A percentile compares a stretch with the other conserved stretches of the same genome.
phyloP scores from a whole-genome alignment of 2,329 filamentous ascomycete genomes.

The Escovopsis sp. region DNA sequence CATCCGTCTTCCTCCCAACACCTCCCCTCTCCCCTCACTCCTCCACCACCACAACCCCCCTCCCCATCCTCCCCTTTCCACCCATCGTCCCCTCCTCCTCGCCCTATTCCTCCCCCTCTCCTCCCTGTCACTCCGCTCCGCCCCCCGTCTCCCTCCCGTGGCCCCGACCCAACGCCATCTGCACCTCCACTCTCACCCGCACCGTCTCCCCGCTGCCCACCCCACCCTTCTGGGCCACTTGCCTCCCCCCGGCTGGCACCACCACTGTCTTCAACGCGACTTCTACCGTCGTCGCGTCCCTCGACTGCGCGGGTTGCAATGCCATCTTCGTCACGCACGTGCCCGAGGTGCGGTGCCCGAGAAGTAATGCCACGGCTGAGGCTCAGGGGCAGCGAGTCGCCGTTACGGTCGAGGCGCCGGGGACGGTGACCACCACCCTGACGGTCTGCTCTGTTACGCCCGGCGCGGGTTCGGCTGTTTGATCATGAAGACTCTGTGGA shows the following conservation, averaged over 20 bases:
- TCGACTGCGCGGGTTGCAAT: conserved; percentile 20
- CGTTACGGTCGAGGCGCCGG: neutral
- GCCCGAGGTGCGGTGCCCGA: conserved; percentile 13
- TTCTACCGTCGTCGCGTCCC: conserved; percentile 8
- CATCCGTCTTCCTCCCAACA: neutral
- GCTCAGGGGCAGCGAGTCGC: neutral
- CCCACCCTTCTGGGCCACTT: conserved; percentile 16
- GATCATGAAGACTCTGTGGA: neutral
- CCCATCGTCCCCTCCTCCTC: neutral
- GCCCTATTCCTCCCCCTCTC: neutral
- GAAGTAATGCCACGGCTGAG: too few species aligned
- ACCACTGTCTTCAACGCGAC: conserved; percentile 14
- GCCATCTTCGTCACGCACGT: conserved; percentile 9
- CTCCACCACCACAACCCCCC: neutral
- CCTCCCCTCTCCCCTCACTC: neutral
- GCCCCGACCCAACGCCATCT: conserved; percentile 8
- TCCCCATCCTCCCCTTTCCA: neutral
- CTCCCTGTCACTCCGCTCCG: neutral
- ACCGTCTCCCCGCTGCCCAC: conserved; percentile 11
- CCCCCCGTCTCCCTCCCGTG: neutral
- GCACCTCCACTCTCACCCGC: conserved; percentile 13
- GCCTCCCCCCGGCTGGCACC: conserved; percentile 9
- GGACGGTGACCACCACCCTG: neutral
- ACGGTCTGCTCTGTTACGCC: neutral
- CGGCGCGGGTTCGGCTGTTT: neutral